Evolutionary conservation across 805 yeast genomes (phyloP).

Genomic region (Ogataea methylovora): DNA sequence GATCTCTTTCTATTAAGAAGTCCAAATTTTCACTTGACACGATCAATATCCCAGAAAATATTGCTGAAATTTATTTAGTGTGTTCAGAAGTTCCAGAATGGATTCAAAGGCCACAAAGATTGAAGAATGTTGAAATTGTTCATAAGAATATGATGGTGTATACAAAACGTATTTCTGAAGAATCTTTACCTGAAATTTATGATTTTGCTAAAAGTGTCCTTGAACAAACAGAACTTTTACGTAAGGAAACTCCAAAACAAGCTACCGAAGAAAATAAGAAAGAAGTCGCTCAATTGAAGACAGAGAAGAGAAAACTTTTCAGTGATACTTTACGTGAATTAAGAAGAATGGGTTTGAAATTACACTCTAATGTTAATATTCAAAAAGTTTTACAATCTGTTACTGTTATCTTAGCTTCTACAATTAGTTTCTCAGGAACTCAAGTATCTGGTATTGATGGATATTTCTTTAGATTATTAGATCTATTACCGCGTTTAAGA

Average conservation of each 20-base stretch:
- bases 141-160: slow-evolving; percentile 50
- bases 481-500: slow-evolving; percentile 73
- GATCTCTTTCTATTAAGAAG: slow-evolving; percentile 4
- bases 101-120: slow-evolving; percentile 47
- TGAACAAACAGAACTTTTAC: slow-evolving; percentile 52
- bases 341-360: slow-evolving; percentile 67
- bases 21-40: not conserved
- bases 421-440: slow-evolving; percentile 36
- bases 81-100: slow-evolving; percentile 37
- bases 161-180: slow-evolving; percentile 24
- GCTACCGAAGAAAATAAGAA: slow-evolving; percentile 72
- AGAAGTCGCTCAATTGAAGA: slow-evolving; percentile 57
- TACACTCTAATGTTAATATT: slow-evolving; percentile 59
- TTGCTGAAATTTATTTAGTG: slow-evolving; percentile 5
- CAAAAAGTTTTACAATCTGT: slow-evolving; percentile 54
- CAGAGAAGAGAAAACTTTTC: slow-evolving; percentile 73
- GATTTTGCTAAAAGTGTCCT: slow-evolving; percentile 48
- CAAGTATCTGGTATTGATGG: slow-evolving; percentile 36
- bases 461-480: slow-evolving; percentile 64
- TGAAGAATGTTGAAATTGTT: slow-evolving; percentile 44
- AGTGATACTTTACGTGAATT: slow-evolving; percentile 73
- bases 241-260: slow-evolving; percentile 69
- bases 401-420: slow-evolving; percentile 50
- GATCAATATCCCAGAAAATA: slow-evolving; percentile 2
- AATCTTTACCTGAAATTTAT: slow-evolving; percentile 39